Evolutionary conservation across 2,329 filamentous ascomycete species (phyloP).

Genomic region (Fusarium xyrophilum): DNA sequence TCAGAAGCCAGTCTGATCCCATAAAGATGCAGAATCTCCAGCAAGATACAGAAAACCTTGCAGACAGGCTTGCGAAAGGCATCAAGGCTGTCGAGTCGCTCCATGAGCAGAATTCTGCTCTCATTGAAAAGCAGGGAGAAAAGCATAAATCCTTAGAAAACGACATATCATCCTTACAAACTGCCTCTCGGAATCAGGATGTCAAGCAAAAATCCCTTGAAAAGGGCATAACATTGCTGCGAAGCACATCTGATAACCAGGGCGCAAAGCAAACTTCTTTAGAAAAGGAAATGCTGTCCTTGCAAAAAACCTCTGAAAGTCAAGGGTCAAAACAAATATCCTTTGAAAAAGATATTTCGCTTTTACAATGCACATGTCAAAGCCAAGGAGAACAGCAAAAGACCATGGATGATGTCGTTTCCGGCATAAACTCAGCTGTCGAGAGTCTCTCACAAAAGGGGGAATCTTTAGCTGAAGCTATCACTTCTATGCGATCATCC

Average conservation of each 20-base stretch:
- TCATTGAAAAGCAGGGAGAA: conserved; percentile 3
- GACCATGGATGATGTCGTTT: background rate
- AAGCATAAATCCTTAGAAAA: conserved; percentile 9
- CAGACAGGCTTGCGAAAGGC: conserved; percentile 1
- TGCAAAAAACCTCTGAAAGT: conserved; percentile 1
- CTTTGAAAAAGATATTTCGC: background rate
- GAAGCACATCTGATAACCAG: conserved; percentile 1
- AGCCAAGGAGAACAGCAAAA: conserved; percentile 5
- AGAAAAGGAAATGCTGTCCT: background rate
- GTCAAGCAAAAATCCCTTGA: background rate
- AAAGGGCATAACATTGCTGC: background rate
- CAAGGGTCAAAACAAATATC: conserved; percentile 9
- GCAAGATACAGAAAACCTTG: background rate
- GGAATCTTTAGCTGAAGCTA: background rate
- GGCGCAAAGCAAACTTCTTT: conserved; percentile 7
- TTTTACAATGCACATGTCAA: background rate
- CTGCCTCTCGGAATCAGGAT: background rate
- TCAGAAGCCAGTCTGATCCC: conserved; percentile 3
- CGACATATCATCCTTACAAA: conserved; percentile 1
- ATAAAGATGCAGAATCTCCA: conserved; percentile 2
- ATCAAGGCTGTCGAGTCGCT: background rate
- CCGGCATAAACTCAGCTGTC: background rate
- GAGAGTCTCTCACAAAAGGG: background rate
- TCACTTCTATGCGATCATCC: conserved; percentile 1
- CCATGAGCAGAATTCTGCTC: background rate